These are phyloP conservation scores for Hanseniaspora vineae DNA, from an alignment of 805 yeast genomes.

Conservation along the genomic window DNA sequence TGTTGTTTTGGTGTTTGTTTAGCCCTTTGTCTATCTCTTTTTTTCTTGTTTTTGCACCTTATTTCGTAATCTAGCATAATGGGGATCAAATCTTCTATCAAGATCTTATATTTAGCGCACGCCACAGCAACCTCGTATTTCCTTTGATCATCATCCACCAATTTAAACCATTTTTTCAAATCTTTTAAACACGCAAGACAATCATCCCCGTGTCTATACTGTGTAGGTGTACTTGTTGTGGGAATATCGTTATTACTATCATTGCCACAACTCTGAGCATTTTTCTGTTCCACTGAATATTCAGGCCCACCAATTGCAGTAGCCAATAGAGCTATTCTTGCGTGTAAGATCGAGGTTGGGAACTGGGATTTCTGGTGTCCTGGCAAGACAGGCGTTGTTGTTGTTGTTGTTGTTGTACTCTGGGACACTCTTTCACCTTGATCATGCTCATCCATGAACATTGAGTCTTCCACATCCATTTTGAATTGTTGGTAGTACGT, in stretches of 20 bases:
- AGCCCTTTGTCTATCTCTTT: slow-evolving; percentile 22
- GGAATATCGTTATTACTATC: no score
- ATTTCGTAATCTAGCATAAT: slow-evolving; percentile 66
- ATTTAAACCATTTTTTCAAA: slow-evolving; percentile 73
- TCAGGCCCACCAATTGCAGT: slow-evolving; percentile 90
- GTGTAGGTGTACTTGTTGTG: neutral
- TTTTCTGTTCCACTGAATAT: slow-evolving; percentile 21
- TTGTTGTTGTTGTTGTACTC: neutral
- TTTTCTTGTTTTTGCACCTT: slow-evolving; percentile 19
- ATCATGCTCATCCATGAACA: neutral
- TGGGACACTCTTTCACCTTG: neutral
- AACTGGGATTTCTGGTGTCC: neutral
- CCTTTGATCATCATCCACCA: slow-evolving; percentile 62
- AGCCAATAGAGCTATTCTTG: slow-evolving; percentile 69
- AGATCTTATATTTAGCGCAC: slow-evolving; percentile 66
- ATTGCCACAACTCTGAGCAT: no score
- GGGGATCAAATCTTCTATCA: slow-evolving; percentile 57
- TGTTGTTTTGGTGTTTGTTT: slow-evolving; percentile 22
- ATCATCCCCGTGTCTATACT: slow-evolving; percentile 74
- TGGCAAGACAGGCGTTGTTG: neutral
- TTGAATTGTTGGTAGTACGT: neutral
- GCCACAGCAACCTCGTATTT: slow-evolving; percentile 79
- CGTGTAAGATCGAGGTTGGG: slow-evolving; percentile 30
- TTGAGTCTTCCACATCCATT: neutral
- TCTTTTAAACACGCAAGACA: slow-evolving; percentile 68